phyloP scores from a whole-genome alignment of 2,329 filamentous ascomycete species.

The Colletotrichum sp. region DNA sequence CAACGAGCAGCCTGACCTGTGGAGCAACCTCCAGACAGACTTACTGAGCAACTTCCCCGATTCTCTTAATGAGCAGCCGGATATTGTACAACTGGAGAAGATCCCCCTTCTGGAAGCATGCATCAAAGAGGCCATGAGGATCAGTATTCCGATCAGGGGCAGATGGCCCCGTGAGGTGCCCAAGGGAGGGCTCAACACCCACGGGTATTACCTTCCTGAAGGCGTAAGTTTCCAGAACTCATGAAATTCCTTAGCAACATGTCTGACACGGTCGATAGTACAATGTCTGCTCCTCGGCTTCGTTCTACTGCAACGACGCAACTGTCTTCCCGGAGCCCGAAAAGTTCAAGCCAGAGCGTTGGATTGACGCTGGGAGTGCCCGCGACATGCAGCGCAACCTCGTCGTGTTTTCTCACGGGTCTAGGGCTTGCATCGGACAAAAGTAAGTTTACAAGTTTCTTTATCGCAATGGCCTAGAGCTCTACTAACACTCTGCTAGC shows the following conservation, averaged over 20 bases:
- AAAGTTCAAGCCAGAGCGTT: neutral
- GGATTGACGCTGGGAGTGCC: neutral
- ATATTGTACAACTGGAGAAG: neutral
- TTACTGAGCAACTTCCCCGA: neutral
- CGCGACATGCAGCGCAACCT: neutral
- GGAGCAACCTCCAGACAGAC: neutral
- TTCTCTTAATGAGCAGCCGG: neutral
- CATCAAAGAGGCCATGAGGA: neutral
- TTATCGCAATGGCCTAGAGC: neutral
- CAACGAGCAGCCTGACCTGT: neutral
- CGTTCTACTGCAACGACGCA: neutral
- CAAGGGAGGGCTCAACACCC: neutral
- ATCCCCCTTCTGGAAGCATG: neutral
- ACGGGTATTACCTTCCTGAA: neutral
- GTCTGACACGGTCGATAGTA: neutral
- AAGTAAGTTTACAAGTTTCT: neutral
- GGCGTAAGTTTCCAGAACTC: neutral
- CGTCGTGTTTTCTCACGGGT: neutral
- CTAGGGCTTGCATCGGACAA: neutral
- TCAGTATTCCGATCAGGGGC: neutral
- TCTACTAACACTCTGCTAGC: neutral
- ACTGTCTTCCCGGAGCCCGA: neutral
- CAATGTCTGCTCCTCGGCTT: neutral
- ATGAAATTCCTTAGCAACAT: accelerated
- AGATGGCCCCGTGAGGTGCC: neutral